These are phyloP conservation scores for Calonectria pseudoturangicola DNA, from an alignment of 2,329 filamentous ascomycete genomes.

Conservation along the genomic window DNA sequence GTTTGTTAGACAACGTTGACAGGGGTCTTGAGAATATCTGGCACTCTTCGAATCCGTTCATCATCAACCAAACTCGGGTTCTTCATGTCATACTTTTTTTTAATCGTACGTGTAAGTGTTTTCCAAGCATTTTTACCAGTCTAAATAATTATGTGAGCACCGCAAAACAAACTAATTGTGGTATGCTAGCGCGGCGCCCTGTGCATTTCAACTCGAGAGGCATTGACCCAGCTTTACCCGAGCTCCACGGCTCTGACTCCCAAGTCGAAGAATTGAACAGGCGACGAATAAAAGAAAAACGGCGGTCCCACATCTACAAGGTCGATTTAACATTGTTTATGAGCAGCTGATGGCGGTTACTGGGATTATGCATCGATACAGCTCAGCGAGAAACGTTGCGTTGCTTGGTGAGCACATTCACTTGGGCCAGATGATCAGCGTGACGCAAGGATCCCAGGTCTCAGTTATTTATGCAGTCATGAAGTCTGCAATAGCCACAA, in stretches of 20 bases:
- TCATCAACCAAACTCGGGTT: no score
- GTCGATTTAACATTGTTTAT: background rate
- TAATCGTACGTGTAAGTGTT: background rate
- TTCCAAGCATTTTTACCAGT: background rate
- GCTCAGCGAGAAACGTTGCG: no score
- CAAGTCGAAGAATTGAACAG: background rate
- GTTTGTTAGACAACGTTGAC: no score
- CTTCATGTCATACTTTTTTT: background rate
- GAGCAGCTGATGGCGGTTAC: background rate
- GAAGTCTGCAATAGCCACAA: background rate
- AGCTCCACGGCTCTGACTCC: background rate
- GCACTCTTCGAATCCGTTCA: no score
- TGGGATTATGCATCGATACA: no score
- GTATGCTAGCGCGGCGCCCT: background rate
- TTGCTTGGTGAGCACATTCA: no score
- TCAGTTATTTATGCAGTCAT: background rate
- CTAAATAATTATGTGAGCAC: background rate
- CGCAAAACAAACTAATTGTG: background rate
- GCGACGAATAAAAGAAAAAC: background rate
- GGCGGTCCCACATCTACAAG: background rate
- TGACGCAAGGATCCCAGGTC: background rate
- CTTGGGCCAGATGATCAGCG: no score
- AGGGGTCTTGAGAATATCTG: no score
- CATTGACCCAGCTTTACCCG: background rate
- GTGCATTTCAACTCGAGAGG: background rate